These are phyloP conservation scores for Ophiocytium majus DNA, from an alignment of 352 stramenopile species.

Conservation along the genomic window DNA sequence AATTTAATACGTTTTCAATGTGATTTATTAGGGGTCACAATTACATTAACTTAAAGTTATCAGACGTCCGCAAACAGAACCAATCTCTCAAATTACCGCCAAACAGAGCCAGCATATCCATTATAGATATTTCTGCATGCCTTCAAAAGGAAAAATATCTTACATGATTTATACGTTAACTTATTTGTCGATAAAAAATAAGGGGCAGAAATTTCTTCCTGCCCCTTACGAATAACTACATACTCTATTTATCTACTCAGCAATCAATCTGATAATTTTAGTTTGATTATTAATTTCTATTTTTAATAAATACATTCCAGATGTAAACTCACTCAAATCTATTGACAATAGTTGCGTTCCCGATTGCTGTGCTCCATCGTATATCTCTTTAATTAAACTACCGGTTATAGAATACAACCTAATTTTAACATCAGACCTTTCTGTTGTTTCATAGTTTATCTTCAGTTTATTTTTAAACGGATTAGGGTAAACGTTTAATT, in stretches of 20 bases:
- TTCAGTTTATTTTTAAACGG: slow-evolving; percentile 22
- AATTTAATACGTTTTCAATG: slow-evolving; percentile 23
- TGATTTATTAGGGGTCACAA: slow-evolving; percentile 21
- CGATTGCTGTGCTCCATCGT: slow-evolving; percentile 18
- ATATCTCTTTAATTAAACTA: slow-evolving; percentile 23
- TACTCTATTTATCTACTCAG: slow-evolving; percentile 22
- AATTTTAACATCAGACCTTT: slow-evolving; percentile 22
- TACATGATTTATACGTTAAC: slow-evolving; percentile 22
- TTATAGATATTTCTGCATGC: slow-evolving; percentile 22
- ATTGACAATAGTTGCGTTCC: slow-evolving; percentile 20
- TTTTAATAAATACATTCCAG: slow-evolving; percentile 23
- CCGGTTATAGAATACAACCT: slow-evolving; percentile 20
- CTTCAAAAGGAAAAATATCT: slow-evolving; percentile 22
- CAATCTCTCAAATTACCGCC: slow-evolving; percentile 19
- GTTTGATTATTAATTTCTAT: slow-evolving; percentile 23
- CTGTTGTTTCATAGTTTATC: slow-evolving; percentile 22
- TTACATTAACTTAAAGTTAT: slow-evolving; percentile 23
- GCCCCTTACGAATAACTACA: slow-evolving; percentile 19
- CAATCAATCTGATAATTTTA: slow-evolving; percentile 23
- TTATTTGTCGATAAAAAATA: slow-evolving; percentile 23
- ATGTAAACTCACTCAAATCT: slow-evolving; percentile 22
- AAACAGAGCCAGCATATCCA: slow-evolving; percentile 19
- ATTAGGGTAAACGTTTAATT: slow-evolving; percentile 22
- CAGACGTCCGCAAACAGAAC: slow-evolving; percentile 18
- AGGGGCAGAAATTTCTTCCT: slow-evolving; percentile 19